A percentile compares a stretch with the other conserved stretches of the same genome.
Conservation (phyloP, 169 alveolate species). For the Eimeria maxima region DNA sequence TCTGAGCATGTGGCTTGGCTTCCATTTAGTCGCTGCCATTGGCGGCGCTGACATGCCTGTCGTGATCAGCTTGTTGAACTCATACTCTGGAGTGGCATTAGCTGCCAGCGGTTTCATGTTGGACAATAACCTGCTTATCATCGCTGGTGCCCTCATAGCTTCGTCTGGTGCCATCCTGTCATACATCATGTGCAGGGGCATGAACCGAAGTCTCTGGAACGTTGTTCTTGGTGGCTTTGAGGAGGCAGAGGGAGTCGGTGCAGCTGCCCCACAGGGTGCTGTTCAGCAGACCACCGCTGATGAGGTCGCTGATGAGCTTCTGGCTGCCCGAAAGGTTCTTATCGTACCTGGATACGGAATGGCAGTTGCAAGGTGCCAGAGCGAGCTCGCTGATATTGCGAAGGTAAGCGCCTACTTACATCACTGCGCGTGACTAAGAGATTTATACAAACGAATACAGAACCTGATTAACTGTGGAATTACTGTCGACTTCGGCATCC, state of each 20-base stretch:
- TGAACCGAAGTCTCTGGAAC: conserved; percentile 95
- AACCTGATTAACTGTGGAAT: conserved; percentile 89
- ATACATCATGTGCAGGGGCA: conserved; percentile 96
- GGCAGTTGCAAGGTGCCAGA: conserved; percentile 91
- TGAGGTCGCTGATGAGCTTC: conserved; percentile 92
- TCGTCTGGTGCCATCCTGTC: conserved; percentile 97
- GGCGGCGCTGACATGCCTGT: conserved; percentile 99
- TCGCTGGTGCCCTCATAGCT: conserved; percentile 97
- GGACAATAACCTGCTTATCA: conserved; percentile 93
- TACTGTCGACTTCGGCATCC: conserved; percentile 96
- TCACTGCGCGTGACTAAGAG: not conserved
- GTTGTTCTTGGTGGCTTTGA: conserved; percentile 96
- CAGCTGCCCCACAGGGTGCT: conserved; percentile 82
- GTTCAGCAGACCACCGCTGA: conserved; percentile 83
- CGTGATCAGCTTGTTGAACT: conserved; percentile 95
- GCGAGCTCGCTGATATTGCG: conserved; percentile 83
- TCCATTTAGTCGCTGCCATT: conserved; percentile 93
- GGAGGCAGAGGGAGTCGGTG: conserved; percentile 85
- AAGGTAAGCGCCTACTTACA: conserved; percentile 45
- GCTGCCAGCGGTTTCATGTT: conserved; percentile 93
- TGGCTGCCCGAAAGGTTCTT: conserved; percentile 90
- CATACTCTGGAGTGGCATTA: conserved; percentile 97
- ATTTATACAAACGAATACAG: conserved; percentile 8
- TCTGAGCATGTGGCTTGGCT: conserved; percentile 90
- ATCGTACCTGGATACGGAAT: conserved; percentile 98